Percentiles rank a stretch among this genome's conserved stretches.
phyloP scores from a whole-genome alignment of 108 stramenopile genomes.

The Cyclotella choctawhatcheeana region DNA sequence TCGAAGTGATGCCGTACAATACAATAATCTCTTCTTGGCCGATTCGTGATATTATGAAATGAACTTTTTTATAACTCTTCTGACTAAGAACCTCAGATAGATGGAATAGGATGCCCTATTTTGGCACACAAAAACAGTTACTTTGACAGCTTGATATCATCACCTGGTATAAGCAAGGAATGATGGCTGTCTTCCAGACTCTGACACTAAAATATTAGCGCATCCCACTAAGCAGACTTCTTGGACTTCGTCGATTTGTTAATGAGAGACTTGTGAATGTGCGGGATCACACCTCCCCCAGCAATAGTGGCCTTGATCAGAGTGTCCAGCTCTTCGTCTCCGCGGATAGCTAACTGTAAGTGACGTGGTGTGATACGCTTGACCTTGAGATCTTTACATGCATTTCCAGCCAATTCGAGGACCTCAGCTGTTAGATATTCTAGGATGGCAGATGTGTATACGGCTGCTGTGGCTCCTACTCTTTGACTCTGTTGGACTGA shows the following conservation, averaged over 20 bases:
- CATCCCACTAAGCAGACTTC: constrained; percentile 40
- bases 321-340: constrained; percentile 98
- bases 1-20: not conserved
- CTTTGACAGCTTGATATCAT: not conserved
- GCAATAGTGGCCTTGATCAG: constrained; percentile 99
- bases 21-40: not conserved
- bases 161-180: constrained; percentile 20
- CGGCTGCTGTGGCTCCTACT: constrained; percentile 99
- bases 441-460: constrained; percentile 99
- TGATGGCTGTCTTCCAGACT: too few species aligned
- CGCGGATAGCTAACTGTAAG: constrained; percentile 99
- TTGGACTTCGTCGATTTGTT: constrained; percentile 94
- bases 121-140: constrained; percentile 7
- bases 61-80: constrained; percentile 12
- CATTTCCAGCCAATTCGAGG: constrained; percentile 98
- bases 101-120: constrained; percentile 8
- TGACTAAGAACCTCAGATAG: not conserved
- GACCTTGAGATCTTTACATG: constrained; percentile 99
- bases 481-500: constrained; percentile 94
- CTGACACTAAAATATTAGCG: not conserved
- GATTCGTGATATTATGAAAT: constrained; percentile 17
- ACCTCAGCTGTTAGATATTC: constrained; percentile 99
- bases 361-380: constrained; percentile 99
- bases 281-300: constrained; percentile 99
- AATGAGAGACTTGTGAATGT: constrained; percentile 99